Conservation (phyloP, 371 early-diverging fungal species). For the Vairimorpha ceranae region DNA sequence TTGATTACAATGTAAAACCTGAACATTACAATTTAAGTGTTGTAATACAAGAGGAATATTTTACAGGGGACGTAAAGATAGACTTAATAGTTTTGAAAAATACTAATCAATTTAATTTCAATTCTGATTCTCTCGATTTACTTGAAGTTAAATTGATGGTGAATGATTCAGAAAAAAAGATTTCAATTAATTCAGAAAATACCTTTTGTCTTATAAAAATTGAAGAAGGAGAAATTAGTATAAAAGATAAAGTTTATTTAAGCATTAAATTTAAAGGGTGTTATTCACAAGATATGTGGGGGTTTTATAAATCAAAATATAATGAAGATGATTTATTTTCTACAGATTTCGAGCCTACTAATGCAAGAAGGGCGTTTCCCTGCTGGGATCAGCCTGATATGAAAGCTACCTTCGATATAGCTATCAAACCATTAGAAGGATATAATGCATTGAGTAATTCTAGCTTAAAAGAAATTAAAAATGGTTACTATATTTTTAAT, state of each 20-base stretch:
- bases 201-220: neutral
- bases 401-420: slow-evolving; percentile 77
- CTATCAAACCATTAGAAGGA: slow-evolving; percentile 67
- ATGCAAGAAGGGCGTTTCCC: slow-evolving; percentile 76
- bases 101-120: slow-evolving; percentile 9
- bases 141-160: neutral
- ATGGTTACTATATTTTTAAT: slow-evolving; percentile 67
- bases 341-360: slow-evolving; percentile 81
- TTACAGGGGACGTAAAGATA: slow-evolving; percentile 10
- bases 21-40: slow-evolving; percentile 18
- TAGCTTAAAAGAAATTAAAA: slow-evolving; percentile 64
- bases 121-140: slow-evolving; percentile 9
- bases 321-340: slow-evolving; percentile 18
- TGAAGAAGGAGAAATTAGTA: neutral
- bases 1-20: slow-evolving; percentile 17
- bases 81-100: neutral
- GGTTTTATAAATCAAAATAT: slow-evolving; percentile 55
- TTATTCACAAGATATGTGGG: slow-evolving; percentile 45
- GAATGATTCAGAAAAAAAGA: neutral
- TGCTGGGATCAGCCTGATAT: slow-evolving; percentile 79
- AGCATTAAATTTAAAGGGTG: slow-evolving; percentile 30
- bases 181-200: neutral
- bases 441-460: slow-evolving; percentile 74
- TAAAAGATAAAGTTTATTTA: neutral
- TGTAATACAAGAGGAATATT: neutral